Evolutionary conservation across 176 grass and related monocot genomes (phyloP).

Genomic region (Ampelocalamus luodianensis): DNA sequence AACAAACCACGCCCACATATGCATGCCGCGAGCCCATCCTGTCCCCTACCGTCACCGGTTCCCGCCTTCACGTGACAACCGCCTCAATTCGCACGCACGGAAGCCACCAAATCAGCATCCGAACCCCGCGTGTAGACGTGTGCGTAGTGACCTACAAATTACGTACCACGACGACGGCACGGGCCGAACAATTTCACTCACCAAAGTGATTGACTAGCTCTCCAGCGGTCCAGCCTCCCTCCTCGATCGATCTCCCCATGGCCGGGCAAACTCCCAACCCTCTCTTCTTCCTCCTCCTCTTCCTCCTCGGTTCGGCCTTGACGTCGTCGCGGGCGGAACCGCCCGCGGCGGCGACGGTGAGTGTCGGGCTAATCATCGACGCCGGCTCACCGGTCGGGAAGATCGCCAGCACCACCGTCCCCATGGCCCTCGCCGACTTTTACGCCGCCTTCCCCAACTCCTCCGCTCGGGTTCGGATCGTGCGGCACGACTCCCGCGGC

Average conservation of each 20-base stretch:
- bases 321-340: neutral
- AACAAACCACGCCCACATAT: too few relatives aligned
- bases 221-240: neutral
- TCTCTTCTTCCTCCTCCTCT: neutral
- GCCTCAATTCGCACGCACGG: too few relatives aligned
- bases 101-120: neutral
- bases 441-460: slow-evolving; percentile 51
- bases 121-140: too few relatives aligned
- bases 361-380: slow-evolving; percentile 66
- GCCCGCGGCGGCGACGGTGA: slow-evolving; percentile 24
- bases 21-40: too few relatives aligned
- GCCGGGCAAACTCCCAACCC: neutral
- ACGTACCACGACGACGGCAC: neutral
- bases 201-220: neutral
- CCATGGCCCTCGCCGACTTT: slow-evolving; percentile 71
- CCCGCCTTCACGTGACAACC: too few relatives aligned
- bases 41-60: too few relatives aligned
- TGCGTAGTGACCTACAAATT: neutral
- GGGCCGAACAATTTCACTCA: too few relatives aligned
- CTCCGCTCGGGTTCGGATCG: slow-evolving; percentile 34
- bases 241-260: slow-evolving; percentile 21
- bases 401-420: slow-evolving; percentile 47
- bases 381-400: slow-evolving; percentile 50
- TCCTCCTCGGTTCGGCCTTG: slow-evolving; percentile 4
- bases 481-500: slow-evolving; percentile 43